Base-by-base conservation (phyloP, 495 filamentous ascomycete genomes). In the Thermothielavioides terrestris region DNA sequence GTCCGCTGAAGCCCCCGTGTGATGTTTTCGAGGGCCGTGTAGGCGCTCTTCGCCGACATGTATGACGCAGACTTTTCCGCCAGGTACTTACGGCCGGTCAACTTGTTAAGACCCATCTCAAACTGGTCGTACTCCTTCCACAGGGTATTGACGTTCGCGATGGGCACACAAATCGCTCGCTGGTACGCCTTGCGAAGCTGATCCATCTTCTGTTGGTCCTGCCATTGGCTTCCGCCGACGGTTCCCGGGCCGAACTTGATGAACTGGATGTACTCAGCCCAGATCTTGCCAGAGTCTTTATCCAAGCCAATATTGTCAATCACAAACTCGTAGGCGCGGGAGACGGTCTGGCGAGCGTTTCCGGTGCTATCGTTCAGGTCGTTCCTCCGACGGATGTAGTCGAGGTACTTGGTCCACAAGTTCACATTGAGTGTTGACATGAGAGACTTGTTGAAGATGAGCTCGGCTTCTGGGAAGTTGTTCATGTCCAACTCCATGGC, bases 111-210 rank as follows among this genome's bases (percentile, higher is more conserved):
- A 8, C 81, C 78, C 80, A 89, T 86, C 67, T 98, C 92, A 60
- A 97, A 98, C 57, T 82, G 77, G 67, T 95, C 89, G 60, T 97
- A 98, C 61, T 98, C 91, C 68, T 92, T 95, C 92, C 92, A 98
- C 9, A 98, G 65, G 11, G 72, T 74, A 56, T 89, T 87, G 40
- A 92, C 77, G 27, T 79, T 85, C 39, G 83, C 75, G 11, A 84
- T 91, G 4, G 92, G 92, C 44, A 95, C 79, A 53, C 77, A 82
- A 34, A 94, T 83, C 12, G 92, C 91, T 26, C 81, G 82, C 57
- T 95, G 91, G 62, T 95, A 97, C 3, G 86, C 84, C 60, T 90
- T 94, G 20, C 92, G 81, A 18, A 98, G 70, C 52, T 82, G 66
- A 56, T 98, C 92, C 88, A 94, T 94, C 75, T 98, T 98, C 59